Evolutionary conservation across 2,329 filamentous ascomycete species (phyloP), one percentile per base, ranked within the genome.

Genomic region (Phyllachora maydis): DNA sequence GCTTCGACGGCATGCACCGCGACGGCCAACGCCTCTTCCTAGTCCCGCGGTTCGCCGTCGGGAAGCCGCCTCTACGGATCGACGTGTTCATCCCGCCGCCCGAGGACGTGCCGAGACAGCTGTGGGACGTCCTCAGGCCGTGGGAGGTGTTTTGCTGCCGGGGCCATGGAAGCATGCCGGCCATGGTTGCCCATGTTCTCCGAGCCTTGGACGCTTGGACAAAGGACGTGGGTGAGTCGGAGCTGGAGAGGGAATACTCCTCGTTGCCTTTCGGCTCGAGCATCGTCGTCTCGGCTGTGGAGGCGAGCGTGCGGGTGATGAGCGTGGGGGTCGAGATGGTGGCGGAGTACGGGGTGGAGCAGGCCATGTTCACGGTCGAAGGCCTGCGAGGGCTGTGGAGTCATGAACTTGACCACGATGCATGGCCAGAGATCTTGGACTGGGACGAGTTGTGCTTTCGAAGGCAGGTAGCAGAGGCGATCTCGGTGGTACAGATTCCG

Each of bases 381-480:
- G 9, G 5, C 10, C 25, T 38, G n/a, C 21, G 25, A n/a, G 11
- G 23, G 10, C 31, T 32, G 26, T 37, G 33, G 33, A 14, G 20
- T 4, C 12, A 16, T 4, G 23, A 27, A 10, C 17, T 26, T 4
- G 6, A 6, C 2, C n/a, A 15, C n/a, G 21, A 22, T 6, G 13
- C 14, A 1, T 36, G 29, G 22, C 31, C 35, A 8, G 20, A 23
- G 18, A 23, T 30, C 2, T 16, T 38, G 4, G 31, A 36, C 11
- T 27, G 27, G 22, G 24, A 25, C n/a, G 17, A 29, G 18, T 6
- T 37, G 11, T 12, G 14, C 14, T 30, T 35, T 10, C n/a, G 19
- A 18, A 19, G 20, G 19, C 36, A 38, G 25, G 15, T 36, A 8
- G 33, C 37, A 18, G 36, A 38, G 22, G 32, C 32, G 2, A 35